phyloP scores from a whole-genome alignment of 768 basidiomycete species.

The Suillus brevipes region DNA sequence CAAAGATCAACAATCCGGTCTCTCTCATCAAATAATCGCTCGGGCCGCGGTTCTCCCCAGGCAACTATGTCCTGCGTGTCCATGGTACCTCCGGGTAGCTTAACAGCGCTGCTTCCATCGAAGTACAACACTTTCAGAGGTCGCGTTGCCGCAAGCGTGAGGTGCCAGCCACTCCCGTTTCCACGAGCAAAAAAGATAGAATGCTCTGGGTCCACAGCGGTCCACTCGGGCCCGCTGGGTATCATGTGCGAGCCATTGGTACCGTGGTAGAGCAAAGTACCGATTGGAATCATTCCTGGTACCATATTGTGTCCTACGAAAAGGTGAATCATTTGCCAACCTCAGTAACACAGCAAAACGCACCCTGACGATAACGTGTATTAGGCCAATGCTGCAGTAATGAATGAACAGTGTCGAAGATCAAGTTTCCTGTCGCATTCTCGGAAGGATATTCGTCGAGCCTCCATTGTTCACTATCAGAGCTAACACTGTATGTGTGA shows the following conservation, averaged over 20 bases:
- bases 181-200: conserved; percentile 37
- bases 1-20: conserved; percentile 32
- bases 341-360: not conserved
- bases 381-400: conserved; percentile 42
- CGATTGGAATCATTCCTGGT: conserved; percentile 34
- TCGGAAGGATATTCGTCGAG: conserved; percentile 21
- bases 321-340: not conserved
- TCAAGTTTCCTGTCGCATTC: conserved; percentile 32
- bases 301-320: conserved; percentile 32
- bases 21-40: conserved; percentile 21
- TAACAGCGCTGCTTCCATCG: conserved; percentile 31
- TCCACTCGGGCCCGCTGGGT: conserved; percentile 35
- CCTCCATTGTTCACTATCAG: conserved; percentile 18
- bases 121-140: conserved; percentile 36
- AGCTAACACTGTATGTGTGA: not conserved
- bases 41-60: conserved; percentile 29
- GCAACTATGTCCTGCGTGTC: conserved; percentile 37
- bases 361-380: conserved; percentile 36
- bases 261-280: conserved; percentile 40
- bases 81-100: conserved; percentile 31
- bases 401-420: conserved; percentile 36
- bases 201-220: conserved; percentile 37
- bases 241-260: conserved; percentile 12
- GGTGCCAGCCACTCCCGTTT: conserved; percentile 21
- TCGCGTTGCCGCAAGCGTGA: conserved; percentile 30